Conservation (phyloP, 306 rosid species). For the Urtica urens region DNA sequence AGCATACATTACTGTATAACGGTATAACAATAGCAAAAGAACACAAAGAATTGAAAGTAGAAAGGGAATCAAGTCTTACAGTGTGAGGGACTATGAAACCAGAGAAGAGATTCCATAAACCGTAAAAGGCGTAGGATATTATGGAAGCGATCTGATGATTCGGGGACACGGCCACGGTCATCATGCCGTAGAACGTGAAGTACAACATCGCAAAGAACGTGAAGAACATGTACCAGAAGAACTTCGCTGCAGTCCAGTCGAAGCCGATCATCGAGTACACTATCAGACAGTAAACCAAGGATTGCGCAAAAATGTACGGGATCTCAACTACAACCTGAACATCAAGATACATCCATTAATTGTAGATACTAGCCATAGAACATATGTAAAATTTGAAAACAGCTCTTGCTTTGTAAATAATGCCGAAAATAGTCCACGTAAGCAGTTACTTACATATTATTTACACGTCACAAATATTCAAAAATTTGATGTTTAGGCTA, state of each 20-base stretch:
- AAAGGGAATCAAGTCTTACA: too few species aligned
- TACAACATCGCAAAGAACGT: conserved; percentile 1
- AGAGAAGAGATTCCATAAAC: conserved; percentile 7
- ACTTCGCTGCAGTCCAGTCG: conserved; percentile 5
- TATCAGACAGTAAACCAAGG: background rate
- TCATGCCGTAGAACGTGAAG: conserved; percentile 14
- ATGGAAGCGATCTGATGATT: background rate
- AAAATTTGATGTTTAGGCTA: too few species aligned
- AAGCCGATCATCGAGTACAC: conserved; percentile 10
- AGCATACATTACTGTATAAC: too few species aligned
- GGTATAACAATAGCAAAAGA: too few species aligned
- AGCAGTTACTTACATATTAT: too few species aligned
- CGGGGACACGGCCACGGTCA: conserved; percentile 5
- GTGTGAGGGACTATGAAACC: conserved; percentile 7
- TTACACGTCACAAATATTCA: too few species aligned
- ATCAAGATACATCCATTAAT: too few species aligned
- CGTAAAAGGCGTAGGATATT: background rate
- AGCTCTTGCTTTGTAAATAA: too few species aligned
- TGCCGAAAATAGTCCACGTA: too few species aligned
- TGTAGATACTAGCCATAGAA: too few species aligned
- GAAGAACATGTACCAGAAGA: conserved; percentile 13
- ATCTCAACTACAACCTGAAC: conserved; percentile 3
- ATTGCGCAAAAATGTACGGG: conserved; percentile 4
- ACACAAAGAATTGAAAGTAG: too few species aligned
- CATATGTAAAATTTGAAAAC: too few species aligned